Evolutionary conservation across 345 rosid species (phyloP).

Genomic region (Corchorus capsularis): DNA sequence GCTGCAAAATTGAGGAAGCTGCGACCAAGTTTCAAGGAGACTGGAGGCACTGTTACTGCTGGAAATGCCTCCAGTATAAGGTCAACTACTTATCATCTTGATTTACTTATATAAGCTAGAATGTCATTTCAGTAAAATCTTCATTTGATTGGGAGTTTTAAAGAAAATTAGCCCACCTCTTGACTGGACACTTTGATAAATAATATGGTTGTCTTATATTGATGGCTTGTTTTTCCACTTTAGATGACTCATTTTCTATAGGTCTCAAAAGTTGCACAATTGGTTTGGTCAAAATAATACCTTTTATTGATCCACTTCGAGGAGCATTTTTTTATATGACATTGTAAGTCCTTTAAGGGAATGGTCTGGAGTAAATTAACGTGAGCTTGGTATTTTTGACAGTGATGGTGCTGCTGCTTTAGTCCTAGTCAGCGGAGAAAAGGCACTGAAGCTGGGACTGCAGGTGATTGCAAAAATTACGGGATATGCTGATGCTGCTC

Average conservation of each 20-base stretch:
- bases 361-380: constrained; percentile 18
- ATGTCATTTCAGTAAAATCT: not conserved
- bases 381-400: constrained; percentile 26
- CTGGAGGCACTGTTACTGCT: constrained; percentile 90
- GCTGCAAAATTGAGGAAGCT: constrained; percentile 88
- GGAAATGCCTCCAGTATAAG: constrained; percentile 99
- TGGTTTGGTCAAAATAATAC: too few relatives aligned
- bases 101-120: not conserved
- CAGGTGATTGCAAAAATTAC: constrained; percentile 77
- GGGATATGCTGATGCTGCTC: constrained; percentile 97
- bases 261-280: too few relatives aligned
- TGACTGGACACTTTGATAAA: not conserved
- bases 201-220: not conserved
- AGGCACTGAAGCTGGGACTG: constrained; percentile 72
- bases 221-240: too few relatives aligned
- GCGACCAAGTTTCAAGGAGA: constrained; percentile 92
- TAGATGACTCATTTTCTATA: too few relatives aligned
- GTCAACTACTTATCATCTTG: constrained; percentile 31
- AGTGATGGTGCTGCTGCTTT: constrained; percentile 99
- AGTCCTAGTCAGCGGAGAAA: constrained; percentile 89
- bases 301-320: not conserved
- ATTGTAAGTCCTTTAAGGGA: not conserved
- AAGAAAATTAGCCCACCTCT: not conserved
- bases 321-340: not conserved
- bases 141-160: not conserved